Evolutionary conservation across 257 asterid genomes (phyloP), one percentile per base, ranked within the genome.

Genomic region (Scutellaria barbata): DNA sequence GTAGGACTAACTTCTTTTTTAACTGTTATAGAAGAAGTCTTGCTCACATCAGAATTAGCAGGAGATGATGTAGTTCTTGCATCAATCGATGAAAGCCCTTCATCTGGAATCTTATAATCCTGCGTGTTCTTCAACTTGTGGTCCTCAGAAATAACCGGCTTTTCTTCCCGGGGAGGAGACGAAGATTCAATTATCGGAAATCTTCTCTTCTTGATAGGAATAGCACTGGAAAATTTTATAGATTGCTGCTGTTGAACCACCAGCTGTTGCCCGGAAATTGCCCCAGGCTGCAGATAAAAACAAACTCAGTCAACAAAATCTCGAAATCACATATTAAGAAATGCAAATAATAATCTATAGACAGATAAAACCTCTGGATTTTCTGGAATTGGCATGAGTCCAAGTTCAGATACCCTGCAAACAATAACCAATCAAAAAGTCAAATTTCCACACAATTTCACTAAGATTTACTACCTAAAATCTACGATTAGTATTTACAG

Each of bases 131-230:
- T 79, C 5, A 63, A 69, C 74, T 77, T 81, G 45, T 22, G 56
- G 46, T 52, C 86, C 72, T 52, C 77, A 1, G 60, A 57, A 11
- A 10, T 8, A 4, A 76, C 60, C 14, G 79, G 39, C 9, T 77
- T 77, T 56, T 83, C 92, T 72, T 79, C 84, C 5, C 55, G 73
- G 25, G 90, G 66, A 77, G 94, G 87, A 51, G 96, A 79, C 7
- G 80, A 55, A 3, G 88, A 78, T 52, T 76, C 81, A 56, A 81
- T 55, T 54, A 88, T 51, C 3, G 87, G 85, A 79, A 86, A 80
- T 72, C 87, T 86, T 78, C 98, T 88, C 76, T 92, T 92, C 89
- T 89, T 92, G 4, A 89, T 80, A 20, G 98, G 98, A 76, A 92
- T 86, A 77, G 86, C 83, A 66, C 83, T 74, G 40, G 84, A 82